phyloP scores from a whole-genome alignment of 208 protist genomes.

The Leishmania gerbilli region DNA sequence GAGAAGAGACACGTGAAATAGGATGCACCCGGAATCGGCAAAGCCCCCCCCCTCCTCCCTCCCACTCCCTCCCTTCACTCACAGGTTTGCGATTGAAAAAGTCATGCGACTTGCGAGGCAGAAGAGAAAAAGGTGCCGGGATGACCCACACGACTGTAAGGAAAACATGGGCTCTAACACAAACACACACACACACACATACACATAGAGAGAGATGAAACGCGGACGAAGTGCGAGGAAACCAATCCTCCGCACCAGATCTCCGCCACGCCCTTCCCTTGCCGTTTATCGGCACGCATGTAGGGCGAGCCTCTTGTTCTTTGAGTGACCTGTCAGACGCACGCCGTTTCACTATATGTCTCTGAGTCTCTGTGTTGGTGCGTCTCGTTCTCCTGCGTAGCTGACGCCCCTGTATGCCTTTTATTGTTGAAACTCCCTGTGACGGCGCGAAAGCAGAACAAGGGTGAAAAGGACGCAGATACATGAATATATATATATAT shows the following conservation, averaged over 20 bases:
- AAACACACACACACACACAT: neutral
- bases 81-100: neutral
- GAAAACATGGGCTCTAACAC: neutral
- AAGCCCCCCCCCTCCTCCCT: too few species aligned
- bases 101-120: neutral
- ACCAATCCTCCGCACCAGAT: neutral
- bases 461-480: neutral
- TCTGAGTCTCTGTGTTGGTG: too few species aligned
- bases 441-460: neutral
- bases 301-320: neutral
- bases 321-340: neutral
- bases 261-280: neutral
- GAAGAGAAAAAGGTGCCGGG: neutral
- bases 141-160: neutral
- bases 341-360: neutral
- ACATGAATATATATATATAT: neutral
- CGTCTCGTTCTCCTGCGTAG: neutral
- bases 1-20: too few species aligned
- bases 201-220: too few species aligned
- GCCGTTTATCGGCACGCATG: neutral
- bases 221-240: neutral
- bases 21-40: too few species aligned
- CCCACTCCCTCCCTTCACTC: neutral
- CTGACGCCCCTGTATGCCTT: neutral
- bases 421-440: neutral